Evolutionary conservation across 179 eudicot genomes (phyloP).

Genomic region (Dionaea muscipula): DNA sequence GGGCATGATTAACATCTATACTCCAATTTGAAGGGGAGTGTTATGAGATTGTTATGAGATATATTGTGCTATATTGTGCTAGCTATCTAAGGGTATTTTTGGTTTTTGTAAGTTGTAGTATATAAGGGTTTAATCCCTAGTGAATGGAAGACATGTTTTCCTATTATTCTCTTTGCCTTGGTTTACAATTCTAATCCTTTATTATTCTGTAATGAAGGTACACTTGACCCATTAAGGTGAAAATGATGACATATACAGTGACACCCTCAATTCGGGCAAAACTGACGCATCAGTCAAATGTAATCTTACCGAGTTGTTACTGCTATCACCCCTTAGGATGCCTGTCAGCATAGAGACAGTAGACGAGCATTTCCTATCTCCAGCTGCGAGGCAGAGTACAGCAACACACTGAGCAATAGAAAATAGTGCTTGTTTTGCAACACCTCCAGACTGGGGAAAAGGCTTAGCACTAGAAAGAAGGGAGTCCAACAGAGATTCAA

Average conservation of each 20-base stretch:
- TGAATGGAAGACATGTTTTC: no score
- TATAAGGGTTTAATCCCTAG: no score
- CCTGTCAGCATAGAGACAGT: slow-evolving; percentile 85
- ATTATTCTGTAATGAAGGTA: no score
- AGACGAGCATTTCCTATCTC: slow-evolving; percentile 70
- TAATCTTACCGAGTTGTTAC: slow-evolving; percentile 52
- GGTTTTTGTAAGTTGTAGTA: no score
- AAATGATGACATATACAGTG: not conserved
- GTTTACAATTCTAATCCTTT: no score
- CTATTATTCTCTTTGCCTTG: no score
- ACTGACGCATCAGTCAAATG: slow-evolving; percentile 1
- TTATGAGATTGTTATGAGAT: no score
- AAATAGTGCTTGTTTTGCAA: slow-evolving; percentile 84
- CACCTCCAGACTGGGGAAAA: slow-evolving; percentile 72
- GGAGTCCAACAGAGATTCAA: slow-evolving; percentile 74
- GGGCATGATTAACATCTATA: no score
- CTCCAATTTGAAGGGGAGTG: no score
- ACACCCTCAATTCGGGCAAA: not conserved
- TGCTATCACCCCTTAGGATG: slow-evolving; percentile 65
- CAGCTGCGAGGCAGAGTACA: slow-evolving; percentile 95
- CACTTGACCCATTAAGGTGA: no score
- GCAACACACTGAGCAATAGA: slow-evolving; percentile 98
- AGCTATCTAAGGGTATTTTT: no score
- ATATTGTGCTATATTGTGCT: no score
- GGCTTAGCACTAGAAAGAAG: slow-evolving; percentile 87